phyloP scores from a whole-genome alignment of 768 basidiomycete species.

The Sarcodon sp. region DNA sequence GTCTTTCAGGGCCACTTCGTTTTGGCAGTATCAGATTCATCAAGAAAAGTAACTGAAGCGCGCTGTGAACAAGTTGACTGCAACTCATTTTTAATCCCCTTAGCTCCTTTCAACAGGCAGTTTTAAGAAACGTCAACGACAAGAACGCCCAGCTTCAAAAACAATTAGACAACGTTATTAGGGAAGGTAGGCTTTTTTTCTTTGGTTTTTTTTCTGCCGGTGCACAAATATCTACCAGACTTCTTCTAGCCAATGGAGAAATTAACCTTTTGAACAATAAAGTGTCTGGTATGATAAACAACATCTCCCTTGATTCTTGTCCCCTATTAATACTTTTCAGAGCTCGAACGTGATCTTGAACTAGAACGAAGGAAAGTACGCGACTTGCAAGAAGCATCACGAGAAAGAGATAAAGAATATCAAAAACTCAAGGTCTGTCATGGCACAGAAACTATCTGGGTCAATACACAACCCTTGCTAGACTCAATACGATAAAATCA shows the following conservation, averaged over 20 bases:
- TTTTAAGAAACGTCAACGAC: constrained; percentile 69
- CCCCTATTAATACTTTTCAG: constrained; percentile 21
- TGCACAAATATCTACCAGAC: background rate
- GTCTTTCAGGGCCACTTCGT: constrained; percentile 61
- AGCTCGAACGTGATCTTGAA: constrained; percentile 71
- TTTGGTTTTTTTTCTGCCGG: background rate
- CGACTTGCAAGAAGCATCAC: constrained; percentile 60
- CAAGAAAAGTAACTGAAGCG: constrained; percentile 53
- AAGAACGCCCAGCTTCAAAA: constrained; percentile 76
- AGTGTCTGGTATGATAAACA: constrained; percentile 34
- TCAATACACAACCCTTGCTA: constrained; percentile 13
- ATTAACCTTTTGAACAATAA: constrained; percentile 60
- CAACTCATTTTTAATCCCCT: constrained; percentile 4
- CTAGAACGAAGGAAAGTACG: constrained; percentile 62
- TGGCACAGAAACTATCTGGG: background rate
- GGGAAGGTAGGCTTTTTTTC: constrained; percentile 68
- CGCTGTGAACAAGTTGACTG: background rate
- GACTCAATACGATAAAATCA: constrained; percentile 73
- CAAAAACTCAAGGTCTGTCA: constrained; percentile 64
- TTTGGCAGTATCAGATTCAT: constrained; percentile 86
- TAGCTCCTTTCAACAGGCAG: constrained; percentile 77
- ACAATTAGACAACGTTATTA: constrained; percentile 71
- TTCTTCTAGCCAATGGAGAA: constrained; percentile 56
- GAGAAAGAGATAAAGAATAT: constrained; percentile 78
- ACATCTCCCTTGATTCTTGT: background rate